Evolutionary conservation across 176 grass and related monocot species (phyloP), one percentile per base, ranked within the genome.

Genomic region (Paspalum notatum): DNA sequence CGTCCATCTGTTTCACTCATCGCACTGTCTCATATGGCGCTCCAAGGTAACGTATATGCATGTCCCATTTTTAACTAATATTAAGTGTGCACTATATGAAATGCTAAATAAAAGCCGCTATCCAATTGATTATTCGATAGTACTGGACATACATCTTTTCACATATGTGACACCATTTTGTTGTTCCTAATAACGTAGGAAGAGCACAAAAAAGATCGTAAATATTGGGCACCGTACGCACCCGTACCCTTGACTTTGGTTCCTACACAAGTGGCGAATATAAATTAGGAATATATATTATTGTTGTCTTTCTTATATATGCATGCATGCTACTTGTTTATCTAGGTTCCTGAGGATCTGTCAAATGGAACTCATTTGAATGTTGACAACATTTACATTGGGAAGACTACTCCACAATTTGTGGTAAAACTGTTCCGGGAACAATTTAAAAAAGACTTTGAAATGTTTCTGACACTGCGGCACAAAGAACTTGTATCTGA

Each of bases 1-100:
- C 42, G 91, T 93, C 73, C 78, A 90, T 37, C 70, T 93, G 26
- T 90, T 93, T 40, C 84, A 90, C 75, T 93, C 87, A 4, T 71
- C 76, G 14, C 78, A 46, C 12, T 79, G 62, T 1, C 87, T 93
- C 39, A 59, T 65, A 42, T 93, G 82, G 85, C 66, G 83, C 32
- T 85, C 91, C 50, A 72, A 85, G 87, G 91, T 93, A n/a, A 64
- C 32, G 12, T 9, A 42, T 38, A 2, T 1, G 16, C 38, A 46
- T 24, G 12, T 2, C 60, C 2, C 60, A 0, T 5, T 62, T 62
- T 62, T 32, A 37, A n/a, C n/a, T n/a, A n/a, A n/a, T n/a, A n/a
- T n/a, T n/a, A n/a, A n/a, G n/a, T n/a, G n/a, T n/a, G n/a, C n/a
- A n/a, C n/a, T n/a, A n/a, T n/a, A n/a, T n/a, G n/a, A n/a, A n/a